Evolutionary conservation across 139 green algal genomes (phyloP).

Genomic region (Picochlorum sp.): DNA sequence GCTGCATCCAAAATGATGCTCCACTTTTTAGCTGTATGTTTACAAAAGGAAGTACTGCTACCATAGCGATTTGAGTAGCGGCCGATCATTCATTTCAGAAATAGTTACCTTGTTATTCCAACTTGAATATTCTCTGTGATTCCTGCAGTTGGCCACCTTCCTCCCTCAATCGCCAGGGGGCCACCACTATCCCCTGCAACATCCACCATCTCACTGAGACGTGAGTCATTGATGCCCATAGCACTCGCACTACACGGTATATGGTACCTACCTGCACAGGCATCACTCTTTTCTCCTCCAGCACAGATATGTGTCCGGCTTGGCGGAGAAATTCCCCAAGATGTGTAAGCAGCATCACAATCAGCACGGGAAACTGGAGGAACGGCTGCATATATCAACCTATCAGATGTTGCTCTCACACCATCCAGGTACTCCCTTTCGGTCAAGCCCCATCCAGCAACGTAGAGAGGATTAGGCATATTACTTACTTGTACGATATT

Average conservation of each 20-base stretch:
- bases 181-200: neutral
- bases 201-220: no score
- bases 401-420: neutral
- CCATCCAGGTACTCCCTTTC: neutral
- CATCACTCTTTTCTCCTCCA: neutral
- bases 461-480: neutral
- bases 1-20: no score
- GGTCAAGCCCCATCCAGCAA: neutral
- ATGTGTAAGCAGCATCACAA: neutral
- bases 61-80: no score
- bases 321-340: neutral
- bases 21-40: no score
- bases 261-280: no score
- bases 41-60: no score
- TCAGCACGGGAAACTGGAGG: neutral
- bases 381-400: neutral
- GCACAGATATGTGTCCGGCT: neutral
- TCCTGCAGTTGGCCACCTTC: neutral
- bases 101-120: neutral
- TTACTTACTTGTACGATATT: neutral
- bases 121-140: neutral
- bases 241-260: no score
- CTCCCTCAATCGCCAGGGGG: neutral
- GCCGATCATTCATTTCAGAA: no score
- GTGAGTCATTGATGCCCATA: no score